Evolutionary conservation across 1,284 basidiomycete species (phyloP), one percentile per base, ranked within the genome.

Genomic region (Fomitopsis betulina): DNA sequence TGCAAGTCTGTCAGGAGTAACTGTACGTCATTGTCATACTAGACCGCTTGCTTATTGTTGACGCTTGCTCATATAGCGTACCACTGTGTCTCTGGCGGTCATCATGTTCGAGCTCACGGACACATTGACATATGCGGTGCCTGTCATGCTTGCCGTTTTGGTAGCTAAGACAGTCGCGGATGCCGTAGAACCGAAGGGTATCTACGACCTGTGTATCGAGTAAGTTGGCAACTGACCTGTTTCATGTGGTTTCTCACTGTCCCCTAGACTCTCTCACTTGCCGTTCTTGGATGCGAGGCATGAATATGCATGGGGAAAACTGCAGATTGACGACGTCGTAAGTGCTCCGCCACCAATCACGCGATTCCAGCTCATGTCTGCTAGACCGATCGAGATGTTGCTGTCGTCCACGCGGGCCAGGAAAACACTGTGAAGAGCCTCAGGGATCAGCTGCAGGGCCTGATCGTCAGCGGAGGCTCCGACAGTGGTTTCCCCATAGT

Each of bases 31-130:
- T 45, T 23, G 10, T 25, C 43, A 25, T 32, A 27, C 45, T 53
- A 23, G 30, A 54, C 12, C 30, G 15, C 53, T 39, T 30, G 32
- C 5, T 53, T 1, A 21, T 54, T n/a, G 52, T 38, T 37, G 33
- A 42, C 35, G 32, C 37, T 27, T 15, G 17, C 40, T 23, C 40
- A 33, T 40, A 51, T 59, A 90, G 86, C 80, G 92, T 38, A 93
- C 91, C 15, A 94, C 93, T 0, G 93, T 98, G 9, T 96, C 94
- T 1, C 81, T 98, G 53, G 95, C 94, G 1, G 96, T 98, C 55
- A 98, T 98, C 75, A 94, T 98, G 84, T 93, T 98, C 68, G 96
- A 98, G 73, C 81, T 99, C 51, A 99, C 96, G 1, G 91, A 94
- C 62, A 95, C 94, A 1, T 75, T 99, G 62, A 95, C 93, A 4